Percentiles rank a stretch among this genome's conserved stretches.
These are phyloP conservation scores for Dendrobium nobile DNA, from an alignment of 106 monocot species.

Conservation along the genomic window DNA sequence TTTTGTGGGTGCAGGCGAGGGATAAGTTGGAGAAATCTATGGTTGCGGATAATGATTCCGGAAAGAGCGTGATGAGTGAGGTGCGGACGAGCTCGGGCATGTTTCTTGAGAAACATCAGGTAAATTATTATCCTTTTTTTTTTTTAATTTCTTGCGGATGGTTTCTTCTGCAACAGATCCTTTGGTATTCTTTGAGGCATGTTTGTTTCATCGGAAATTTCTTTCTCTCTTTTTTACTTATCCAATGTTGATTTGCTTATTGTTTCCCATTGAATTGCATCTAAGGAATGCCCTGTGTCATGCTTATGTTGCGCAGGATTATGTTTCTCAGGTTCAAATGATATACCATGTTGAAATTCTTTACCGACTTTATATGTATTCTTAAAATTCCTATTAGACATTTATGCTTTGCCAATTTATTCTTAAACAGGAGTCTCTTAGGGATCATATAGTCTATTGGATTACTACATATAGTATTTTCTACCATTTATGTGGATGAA, in stretches of 20 bases:
- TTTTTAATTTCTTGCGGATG: background rate
- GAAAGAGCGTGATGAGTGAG: constrained; percentile 61
- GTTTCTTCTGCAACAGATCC: background rate
- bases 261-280: background rate
- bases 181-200: background rate
- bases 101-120: constrained; percentile 68
- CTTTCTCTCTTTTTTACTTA: background rate
- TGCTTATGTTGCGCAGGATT: too few species aligned
- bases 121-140: constrained; percentile 12
- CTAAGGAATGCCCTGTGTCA: too few species aligned
- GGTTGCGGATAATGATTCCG: constrained; percentile 76
- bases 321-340: too few species aligned
- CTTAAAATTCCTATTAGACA: too few species aligned
- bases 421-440: too few species aligned
- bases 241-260: background rate
- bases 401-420: too few species aligned
- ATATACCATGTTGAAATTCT: too few species aligned
- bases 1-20: constrained; percentile 40
- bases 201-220: background rate
- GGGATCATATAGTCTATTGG: too few species aligned
- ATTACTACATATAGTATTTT: too few species aligned
- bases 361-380: too few species aligned
- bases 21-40: constrained; percentile 68
- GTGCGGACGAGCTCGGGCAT: constrained; percentile 92
- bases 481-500: too few species aligned